Base-by-base conservation (phyloP, 768 basidiomycete species). In the Glaciozyma antarctica region DNA sequence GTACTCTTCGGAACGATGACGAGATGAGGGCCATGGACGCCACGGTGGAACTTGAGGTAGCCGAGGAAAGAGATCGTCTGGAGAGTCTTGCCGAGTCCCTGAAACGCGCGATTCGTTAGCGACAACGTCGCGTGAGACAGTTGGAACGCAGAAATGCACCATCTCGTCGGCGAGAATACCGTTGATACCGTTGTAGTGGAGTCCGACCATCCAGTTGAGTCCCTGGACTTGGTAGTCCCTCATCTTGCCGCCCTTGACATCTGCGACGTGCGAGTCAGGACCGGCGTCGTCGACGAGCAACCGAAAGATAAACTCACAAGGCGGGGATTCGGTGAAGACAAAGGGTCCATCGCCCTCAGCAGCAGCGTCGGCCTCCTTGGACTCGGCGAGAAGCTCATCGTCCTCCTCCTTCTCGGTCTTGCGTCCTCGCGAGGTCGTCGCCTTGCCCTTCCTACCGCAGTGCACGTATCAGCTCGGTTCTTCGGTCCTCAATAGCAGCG, bases 391-490 rank as follows among this genome's bases (percentile, higher is more conserved):
- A 73, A 99, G 73, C 77, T 99, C 94, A 68, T 94, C 92, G 61
- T 98, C 95, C 76, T 98, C 95, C 74, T 99, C 95, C 77, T 95
- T 95, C 77, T 99, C 95, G 0, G 90, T 92, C 76, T 92, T 95
- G 61, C 94, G 84, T 74, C 92, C 90, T 15, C 76, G 85, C 57
- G 85, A 83, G 68, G 88, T 16, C 6, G 66, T 66, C 28, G 51
- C 44, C 57, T 67, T 67, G 41, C 62, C 67, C 12, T 59, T 54
- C 12, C 62, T 63, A 44, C 19, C 17, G 9, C 13, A 12, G 52
- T 7, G 8, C 12, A 30, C 2, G 13, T 21, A 49, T 51, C 17
- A 60, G 44, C n/a, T 22, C n/a, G 34, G 7, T 10, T 15, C 7
- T 51, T 24, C 32, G 32, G 32, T 32, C 19, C 32, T 13, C 21